Conservation (phyloP, 306 rosid species). For the Sphenostylis stenocarpa region DNA sequence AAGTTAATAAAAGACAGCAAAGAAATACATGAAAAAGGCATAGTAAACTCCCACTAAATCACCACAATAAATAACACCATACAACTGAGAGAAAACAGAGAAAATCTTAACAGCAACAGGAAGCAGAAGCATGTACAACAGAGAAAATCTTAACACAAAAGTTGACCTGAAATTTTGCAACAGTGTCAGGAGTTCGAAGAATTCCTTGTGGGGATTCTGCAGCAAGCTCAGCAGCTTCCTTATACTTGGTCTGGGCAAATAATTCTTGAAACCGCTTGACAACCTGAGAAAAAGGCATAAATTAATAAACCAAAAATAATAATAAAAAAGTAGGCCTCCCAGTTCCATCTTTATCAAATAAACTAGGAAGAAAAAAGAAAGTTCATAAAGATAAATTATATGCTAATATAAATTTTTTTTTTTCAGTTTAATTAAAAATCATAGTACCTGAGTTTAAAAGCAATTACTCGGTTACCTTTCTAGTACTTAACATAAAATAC, state of each 20-base stretch:
- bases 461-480: not conserved
- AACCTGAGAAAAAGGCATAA: conserved; percentile 42
- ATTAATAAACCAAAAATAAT: not conserved
- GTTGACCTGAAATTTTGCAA: conserved; percentile 63
- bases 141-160: not conserved
- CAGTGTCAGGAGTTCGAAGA: conserved; percentile 65
- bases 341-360: not conserved
- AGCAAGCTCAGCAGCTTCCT: conserved; percentile 74
- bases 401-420: not conserved
- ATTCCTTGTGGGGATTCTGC: conserved; percentile 66
- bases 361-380: not conserved
- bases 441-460: not conserved
- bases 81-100: not conserved
- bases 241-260: conserved; percentile 65
- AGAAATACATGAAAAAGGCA: not conserved
- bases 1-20: not conserved
- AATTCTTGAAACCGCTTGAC: conserved; percentile 65
- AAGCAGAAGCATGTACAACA: not conserved
- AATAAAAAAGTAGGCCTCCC: not conserved
- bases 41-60: not conserved
- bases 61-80: not conserved
- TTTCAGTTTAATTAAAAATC: not conserved
- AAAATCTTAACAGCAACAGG: conserved; percentile 3
- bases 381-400: not conserved
- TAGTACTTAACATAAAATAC: not conserved